These are phyloP conservation scores for Candida montana DNA, from an alignment of 805 yeast species.

Conservation along the genomic window DNA sequence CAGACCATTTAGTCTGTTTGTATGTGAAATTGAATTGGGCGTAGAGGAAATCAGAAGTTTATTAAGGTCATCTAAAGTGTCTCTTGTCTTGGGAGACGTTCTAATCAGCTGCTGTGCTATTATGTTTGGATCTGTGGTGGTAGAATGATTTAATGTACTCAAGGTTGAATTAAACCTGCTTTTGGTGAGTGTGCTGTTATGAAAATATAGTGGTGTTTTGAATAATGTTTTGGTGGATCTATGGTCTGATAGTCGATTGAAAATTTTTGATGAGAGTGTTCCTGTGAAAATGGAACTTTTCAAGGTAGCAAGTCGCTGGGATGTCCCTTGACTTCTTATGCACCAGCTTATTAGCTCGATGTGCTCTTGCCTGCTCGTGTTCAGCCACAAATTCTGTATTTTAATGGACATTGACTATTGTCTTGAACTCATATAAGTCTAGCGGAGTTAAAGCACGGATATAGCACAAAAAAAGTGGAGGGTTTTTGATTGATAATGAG, in stretches of 20 bases:
- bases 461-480: no score
- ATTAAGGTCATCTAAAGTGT: slow-evolving; percentile 2
- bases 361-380: slow-evolving; percentile 7
- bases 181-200: not conserved
- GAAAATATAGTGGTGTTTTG: not conserved
- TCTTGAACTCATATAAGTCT: not conserved
- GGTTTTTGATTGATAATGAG: no score
- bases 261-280: not conserved
- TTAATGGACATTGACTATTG: slow-evolving; percentile 6
- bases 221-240: not conserved
- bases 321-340: slow-evolving; percentile 3
- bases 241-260: not conserved
- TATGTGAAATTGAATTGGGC: not conserved
- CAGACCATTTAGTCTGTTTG: slow-evolving; percentile 4
- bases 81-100: slow-evolving; percentile 1
- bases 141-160: not conserved
- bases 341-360: slow-evolving; percentile 9
- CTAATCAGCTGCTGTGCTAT: not conserved
- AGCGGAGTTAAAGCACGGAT: no score
- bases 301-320: not conserved
- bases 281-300: slow-evolving; percentile 6
- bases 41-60: not conserved
- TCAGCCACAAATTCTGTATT: slow-evolving; percentile 3
- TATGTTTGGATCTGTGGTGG: not conserved
- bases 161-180: slow-evolving; percentile 4